Evolutionary conservation across 176 grass and related monocot genomes (phyloP), one percentile per base, ranked within the genome.

Genomic region (Urochloa ruziziensis): DNA sequence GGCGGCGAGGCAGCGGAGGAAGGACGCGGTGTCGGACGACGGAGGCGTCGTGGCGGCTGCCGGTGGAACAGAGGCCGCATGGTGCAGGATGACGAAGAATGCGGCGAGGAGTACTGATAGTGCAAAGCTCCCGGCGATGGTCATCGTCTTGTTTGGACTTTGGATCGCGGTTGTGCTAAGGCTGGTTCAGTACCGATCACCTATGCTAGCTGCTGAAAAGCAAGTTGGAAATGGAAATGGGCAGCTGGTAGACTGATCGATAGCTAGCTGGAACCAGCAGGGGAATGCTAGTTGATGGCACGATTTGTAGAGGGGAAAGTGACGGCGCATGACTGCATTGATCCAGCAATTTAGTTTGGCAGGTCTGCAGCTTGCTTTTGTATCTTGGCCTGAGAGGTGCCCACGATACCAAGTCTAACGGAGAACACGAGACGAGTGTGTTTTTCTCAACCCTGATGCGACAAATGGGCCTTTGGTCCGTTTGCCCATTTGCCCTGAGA

Each of bases 1-100:
- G 40, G 2, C 23, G 33, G 80, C 80, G 67, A 96, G 88, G 72
- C 94, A 96, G 34, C 19, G 57, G 9, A 87, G 61, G 33, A 96
- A 93, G 25, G 12, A 23, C 14, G 76, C 19, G 18, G 79, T 25
- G 5, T 88, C 67, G n/a, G 79, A 9, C 64, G 80, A 68, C 10
- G 77, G 65, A 64, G 59, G 10, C 3, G 65, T 9, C 5, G 39
- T 40, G 39, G 39, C 39, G 39, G 39, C 39, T 40, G 39, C 13
- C 14, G 48, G 4, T 12, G 68, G 15, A 32, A 35, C 57, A 4
- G 35, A 29, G 36, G 51, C 51, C 4, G 8, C 47, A 51, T 30
- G 33, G 16, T 84, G 71, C n/a, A 48, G 35, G 51, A 81, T 10
- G 24, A 24, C 30, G 4, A 40, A 56, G 77, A 7, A 75, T 15